Base-by-base conservation (phyloP, 1,139 yeast genomes). In the Zygosaccharomyces pseudobailii region DNA sequence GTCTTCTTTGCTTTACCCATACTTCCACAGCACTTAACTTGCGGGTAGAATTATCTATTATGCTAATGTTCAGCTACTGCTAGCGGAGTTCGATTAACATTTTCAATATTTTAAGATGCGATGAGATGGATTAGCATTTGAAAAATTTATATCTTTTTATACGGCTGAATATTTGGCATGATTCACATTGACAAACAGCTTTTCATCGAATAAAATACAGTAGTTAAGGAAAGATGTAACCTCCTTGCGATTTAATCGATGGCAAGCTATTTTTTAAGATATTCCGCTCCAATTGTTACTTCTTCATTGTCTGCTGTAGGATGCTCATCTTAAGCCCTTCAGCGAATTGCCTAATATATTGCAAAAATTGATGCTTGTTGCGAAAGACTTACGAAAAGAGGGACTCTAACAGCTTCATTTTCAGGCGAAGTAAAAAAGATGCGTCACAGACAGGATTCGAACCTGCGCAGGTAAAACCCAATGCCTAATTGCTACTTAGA, bases 1-100 rank as follows among this genome's bases (percentile, higher is more conserved):
- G 97, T 92, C 73, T 90, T 92, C 73, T 85, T 89, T 36, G 96
- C 96, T 67, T 89, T 92, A 50, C 97, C 98, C 98, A 92, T 92
- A n/a, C 6, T n/a, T 30, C 19, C 45, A 24, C 45, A 24, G 30
- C 5, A 13, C 13, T 5, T 25, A 24, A 17, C n/a, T n/a, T 4
- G 7, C 28, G 25, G 23, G n/a, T 13, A 35, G 10, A 19, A 24
- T 9, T 19, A 8, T 13, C 41, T 38, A 28, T 19, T 6, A 1
- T 13, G 17, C 17, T 13, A 13, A 13, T 13, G 17, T 13, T 13
- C 17, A 13, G 17, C 17, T 13, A 13, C 17, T 13, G 17, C 17
- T 13, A 13, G 17, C 17, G 17, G 17, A 13, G 17, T 13, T 13
- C 17, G 24, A 27, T 21, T 19, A n/a, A 6, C 10, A 8, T 37